Conservation (phyloP, 139 green algal species). For the Astrephomene gubernaculifera region DNA sequence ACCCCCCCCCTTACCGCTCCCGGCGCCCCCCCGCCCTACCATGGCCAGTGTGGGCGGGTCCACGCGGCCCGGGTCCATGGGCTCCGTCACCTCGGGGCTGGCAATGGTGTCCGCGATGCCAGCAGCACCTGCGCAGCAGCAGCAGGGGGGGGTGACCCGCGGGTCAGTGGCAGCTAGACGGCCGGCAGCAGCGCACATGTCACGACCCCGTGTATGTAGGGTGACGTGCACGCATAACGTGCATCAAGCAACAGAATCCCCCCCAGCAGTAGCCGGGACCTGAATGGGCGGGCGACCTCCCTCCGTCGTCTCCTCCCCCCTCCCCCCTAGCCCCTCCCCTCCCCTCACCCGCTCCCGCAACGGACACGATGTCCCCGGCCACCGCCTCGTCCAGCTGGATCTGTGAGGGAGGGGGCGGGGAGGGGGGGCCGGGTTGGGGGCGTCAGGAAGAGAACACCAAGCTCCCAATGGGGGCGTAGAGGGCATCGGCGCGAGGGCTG, state of each 20-base stretch:
- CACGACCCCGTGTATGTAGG: neutral
- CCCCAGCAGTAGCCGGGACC: too few species aligned
- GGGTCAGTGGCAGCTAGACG: too few species aligned
- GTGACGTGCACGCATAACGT: too few species aligned
- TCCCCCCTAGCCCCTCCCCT: too few species aligned
- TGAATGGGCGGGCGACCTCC: too few species aligned
- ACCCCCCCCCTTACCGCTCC: neutral
- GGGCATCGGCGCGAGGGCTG: too few species aligned
- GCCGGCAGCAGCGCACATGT: neutral
- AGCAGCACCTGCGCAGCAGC: neutral
- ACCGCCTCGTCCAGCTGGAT: constrained; percentile 65
- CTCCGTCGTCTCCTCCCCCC: too few species aligned
- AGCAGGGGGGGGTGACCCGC: neutral
- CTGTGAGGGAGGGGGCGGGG: neutral
- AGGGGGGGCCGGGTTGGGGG: neutral
- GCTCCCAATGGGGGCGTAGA: too few species aligned
- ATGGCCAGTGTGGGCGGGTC: constrained; percentile 88
- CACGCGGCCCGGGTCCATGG: constrained; percentile 80
- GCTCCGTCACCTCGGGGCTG: constrained; percentile 43
- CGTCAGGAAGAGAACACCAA: neutral
- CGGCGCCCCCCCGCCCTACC: neutral
- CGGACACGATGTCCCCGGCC: constrained; percentile 86
- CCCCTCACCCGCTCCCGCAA: constrained; percentile 67
- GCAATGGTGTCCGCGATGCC: constrained; percentile 87
- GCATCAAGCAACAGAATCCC: too few species aligned